Base-by-base conservation (phyloP, 306 rosid genomes). In the Alnus glutinosa region DNA sequence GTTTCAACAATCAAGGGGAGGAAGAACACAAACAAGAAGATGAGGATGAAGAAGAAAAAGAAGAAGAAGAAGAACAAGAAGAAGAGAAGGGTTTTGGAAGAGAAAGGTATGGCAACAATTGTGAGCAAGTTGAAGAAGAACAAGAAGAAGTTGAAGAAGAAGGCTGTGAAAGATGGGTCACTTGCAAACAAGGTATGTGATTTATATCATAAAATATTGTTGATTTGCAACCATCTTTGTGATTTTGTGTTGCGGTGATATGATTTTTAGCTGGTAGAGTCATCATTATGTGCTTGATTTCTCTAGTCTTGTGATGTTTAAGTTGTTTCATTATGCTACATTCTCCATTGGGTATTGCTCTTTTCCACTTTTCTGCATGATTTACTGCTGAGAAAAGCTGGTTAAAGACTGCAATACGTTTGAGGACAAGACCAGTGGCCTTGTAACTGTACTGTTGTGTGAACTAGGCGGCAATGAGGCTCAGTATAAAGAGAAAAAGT, bases 361-460 rank as follows among this genome's bases (percentile, higher is more conserved):
- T 67, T 46, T 78, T 72, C 75, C 58, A 85, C 79, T 87, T 87
- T 79, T 82, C 84, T 87, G 91, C 88, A 80, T 85, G 82, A 77
- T 82, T 91, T 78, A 83, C 87, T 80, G 84, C 87, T 87, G 86
- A 82, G 85, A 89, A 89, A 87, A 88, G 92, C 90, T 89, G 93
- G 75, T 79, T 74, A 84, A 88, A 75, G 82, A 75, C 82, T 82
- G 84, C 81, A 83, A 75, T 44, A 69, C 68, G 70, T 71, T 75
- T 82, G 83, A 62, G 86, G 83, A 78, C 42, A 82, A 78, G 81
- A 79, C 82, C 68, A 80, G 82, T 83, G 86, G 73, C 28, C 37
- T 57, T 73, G 79, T 55, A 16, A 75, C 78, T 83, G 76, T 44
- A 75, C 82, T 77, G 23, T 75, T 76, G 78, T 66, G 84, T 75